Conservation (phyloP, 1,139 yeast species). For the Magnusiomyces suaveolens region DNA sequence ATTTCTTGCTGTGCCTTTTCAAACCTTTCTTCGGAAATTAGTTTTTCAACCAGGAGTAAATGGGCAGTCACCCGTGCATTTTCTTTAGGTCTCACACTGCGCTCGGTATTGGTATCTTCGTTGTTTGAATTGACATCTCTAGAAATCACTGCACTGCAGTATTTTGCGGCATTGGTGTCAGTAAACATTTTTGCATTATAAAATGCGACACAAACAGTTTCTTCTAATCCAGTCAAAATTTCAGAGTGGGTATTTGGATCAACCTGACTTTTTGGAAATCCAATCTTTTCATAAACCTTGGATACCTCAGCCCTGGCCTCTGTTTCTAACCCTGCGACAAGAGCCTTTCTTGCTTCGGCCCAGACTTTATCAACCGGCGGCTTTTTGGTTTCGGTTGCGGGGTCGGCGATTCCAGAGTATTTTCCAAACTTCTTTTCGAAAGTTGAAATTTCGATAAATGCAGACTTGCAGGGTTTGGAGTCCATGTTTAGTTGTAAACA, state of each 20-base stretch:
- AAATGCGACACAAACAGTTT: slow-evolving; percentile 42
- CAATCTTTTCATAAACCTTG: slow-evolving; percentile 4
- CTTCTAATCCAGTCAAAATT: slow-evolving; percentile 33
- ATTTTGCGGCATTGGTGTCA: slow-evolving; percentile 23
- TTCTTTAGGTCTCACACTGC: not conserved
- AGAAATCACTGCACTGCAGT: slow-evolving; percentile 33
- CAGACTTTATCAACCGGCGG: slow-evolving; percentile 10
- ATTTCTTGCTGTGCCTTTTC: slow-evolving; percentile 39
- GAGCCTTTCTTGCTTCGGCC: slow-evolving; percentile 2
- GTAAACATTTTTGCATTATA: slow-evolving; percentile 32
- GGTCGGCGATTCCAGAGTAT: slow-evolving; percentile 7
- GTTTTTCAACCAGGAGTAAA: slow-evolving; percentile 39
- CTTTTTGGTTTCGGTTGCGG: slow-evolving; percentile 1
- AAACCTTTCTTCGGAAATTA: slow-evolving; percentile 36
- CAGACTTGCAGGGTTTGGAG: slow-evolving; percentile 42
- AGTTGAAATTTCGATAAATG: slow-evolving; percentile 41
- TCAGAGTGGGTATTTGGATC: slow-evolving; percentile 11
- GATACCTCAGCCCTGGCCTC: not conserved
- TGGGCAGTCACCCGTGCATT: slow-evolving; percentile 14
- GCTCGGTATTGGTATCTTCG: not conserved
- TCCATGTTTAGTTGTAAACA: slow-evolving; percentile 70
- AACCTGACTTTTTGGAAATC: not conserved
- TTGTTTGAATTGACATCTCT: slow-evolving; percentile 17
- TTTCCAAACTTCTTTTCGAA: slow-evolving; percentile 26
- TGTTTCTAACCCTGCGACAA: not conserved